Percentiles rank a stretch among this genome's conserved stretches.
phyloP scores from a whole-genome alignment of 768 basidiomycete genomes.

The Podaxis pistillaris region DNA sequence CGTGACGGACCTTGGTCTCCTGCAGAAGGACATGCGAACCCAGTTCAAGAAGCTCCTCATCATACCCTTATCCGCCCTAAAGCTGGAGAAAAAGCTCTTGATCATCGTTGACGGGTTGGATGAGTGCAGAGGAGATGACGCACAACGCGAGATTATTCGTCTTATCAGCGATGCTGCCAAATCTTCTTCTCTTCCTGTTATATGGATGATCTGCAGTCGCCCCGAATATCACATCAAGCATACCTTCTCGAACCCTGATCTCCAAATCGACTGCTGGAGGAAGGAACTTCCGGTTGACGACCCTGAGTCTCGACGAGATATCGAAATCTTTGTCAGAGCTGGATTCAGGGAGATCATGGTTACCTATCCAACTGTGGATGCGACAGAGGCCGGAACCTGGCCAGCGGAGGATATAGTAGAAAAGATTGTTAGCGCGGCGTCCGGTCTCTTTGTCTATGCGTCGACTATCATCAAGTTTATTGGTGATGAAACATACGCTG shows the following conservation, averaged over 20 bases:
- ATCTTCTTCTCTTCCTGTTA: slow-evolving; percentile 7
- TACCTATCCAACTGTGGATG: background rate
- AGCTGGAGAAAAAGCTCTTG: background rate
- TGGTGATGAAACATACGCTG: slow-evolving; percentile 9
- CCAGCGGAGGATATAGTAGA: slow-evolving; percentile 9
- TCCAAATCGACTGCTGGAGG: background rate
- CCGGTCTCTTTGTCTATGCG: slow-evolving; percentile 19
- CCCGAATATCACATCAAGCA: slow-evolving; percentile 14
- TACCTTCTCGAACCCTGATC: background rate
- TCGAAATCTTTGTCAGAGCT: background rate
- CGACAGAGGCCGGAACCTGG: slow-evolving; percentile 5
- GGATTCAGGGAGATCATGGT: background rate
- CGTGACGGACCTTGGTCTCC: background rate
- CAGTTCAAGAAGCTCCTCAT: slow-evolving; percentile 12
- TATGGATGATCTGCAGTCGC: slow-evolving; percentile 18
- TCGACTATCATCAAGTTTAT: slow-evolving; percentile 16
- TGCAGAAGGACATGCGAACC: background rate
- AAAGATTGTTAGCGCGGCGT: slow-evolving; percentile 13
- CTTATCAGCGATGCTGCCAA: slow-evolving; percentile 6
- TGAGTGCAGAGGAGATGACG: slow-evolving; percentile 15
- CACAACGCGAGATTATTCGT: slow-evolving; percentile 13
- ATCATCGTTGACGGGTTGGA: slow-evolving; percentile 17
- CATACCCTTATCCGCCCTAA: background rate
- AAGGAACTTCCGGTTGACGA: slow-evolving; percentile 5
- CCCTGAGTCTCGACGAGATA: slow-evolving; percentile 8